Percentiles rank a stretch among this genome's conserved stretches.
Conservation (phyloP, 306 rosid species). For the Heteromeles arbutifolia region DNA sequence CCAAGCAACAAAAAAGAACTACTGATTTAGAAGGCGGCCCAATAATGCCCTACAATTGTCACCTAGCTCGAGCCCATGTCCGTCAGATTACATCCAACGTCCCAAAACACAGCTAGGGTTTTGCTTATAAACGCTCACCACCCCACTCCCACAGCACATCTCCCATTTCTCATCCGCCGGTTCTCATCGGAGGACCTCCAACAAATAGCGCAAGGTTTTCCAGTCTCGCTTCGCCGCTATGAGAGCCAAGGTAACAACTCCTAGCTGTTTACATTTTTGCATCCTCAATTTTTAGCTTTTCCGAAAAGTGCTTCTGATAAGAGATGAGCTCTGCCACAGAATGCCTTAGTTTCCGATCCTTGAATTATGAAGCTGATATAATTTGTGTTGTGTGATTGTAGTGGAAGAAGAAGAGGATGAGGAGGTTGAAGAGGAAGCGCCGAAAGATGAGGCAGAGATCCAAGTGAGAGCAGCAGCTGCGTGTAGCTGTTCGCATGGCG, state of each 20-base stretch:
- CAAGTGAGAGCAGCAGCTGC: constrained; percentile 17
- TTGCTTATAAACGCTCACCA: background rate
- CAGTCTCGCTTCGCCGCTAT: constrained; percentile 1
- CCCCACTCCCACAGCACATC: background rate
- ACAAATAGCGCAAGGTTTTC: background rate
- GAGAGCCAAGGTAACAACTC: constrained; percentile 12
- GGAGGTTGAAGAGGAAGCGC: constrained; percentile 48
- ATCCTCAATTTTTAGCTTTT: background rate
- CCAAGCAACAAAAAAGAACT: background rate
- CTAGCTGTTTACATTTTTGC: too few relatives aligned
- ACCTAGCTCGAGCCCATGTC: background rate
- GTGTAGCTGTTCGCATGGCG: constrained; percentile 1
- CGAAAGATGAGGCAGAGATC: constrained; percentile 61
- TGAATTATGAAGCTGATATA: background rate
- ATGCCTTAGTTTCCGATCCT: background rate
- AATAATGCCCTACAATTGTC: background rate
- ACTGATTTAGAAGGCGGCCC: background rate
- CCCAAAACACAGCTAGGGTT: constrained; percentile 10
- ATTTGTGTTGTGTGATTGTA: background rate
- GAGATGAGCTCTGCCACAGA: background rate
- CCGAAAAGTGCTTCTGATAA: background rate
- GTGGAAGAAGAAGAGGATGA: constrained; percentile 57
- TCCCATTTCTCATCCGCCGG: background rate
- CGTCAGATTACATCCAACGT: background rate
- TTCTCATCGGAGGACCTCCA: background rate